Evolutionary conservation across 345 rosid species (phyloP).

Genomic region (Ricinus communis): DNA sequence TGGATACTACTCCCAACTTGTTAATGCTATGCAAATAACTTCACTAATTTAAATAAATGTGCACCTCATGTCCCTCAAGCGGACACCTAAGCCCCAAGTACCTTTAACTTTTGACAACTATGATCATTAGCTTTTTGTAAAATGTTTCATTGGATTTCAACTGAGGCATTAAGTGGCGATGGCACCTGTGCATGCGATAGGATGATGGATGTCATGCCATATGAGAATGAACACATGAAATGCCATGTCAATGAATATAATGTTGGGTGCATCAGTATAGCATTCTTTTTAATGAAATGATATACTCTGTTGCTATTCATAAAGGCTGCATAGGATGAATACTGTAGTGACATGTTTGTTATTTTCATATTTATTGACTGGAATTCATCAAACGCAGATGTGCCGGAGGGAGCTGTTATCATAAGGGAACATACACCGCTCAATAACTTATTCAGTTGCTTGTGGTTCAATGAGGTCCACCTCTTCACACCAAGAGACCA

Average conservation of each 20-base stretch:
- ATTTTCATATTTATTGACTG: neutral
- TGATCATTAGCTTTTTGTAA: too few relatives aligned
- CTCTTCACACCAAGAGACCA: conserved; percentile 98
- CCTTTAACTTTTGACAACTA: too few relatives aligned
- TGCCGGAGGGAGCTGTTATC: conserved; percentile 97
- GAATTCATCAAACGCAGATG: conserved; percentile 59
- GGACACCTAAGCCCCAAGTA: too few relatives aligned
- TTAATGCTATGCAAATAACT: too few relatives aligned
- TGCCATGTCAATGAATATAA: neutral
- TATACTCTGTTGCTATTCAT: neutral
- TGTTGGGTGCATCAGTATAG: neutral
- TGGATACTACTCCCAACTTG: too few relatives aligned
- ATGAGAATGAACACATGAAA: neutral
- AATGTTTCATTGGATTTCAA: too few relatives aligned
- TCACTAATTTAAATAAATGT: too few relatives aligned
- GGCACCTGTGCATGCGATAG: too few relatives aligned
- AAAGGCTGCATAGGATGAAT: neutral
- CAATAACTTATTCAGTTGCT: conserved; percentile 80
- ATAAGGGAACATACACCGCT: conserved; percentile 78
- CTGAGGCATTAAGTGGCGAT: too few relatives aligned
- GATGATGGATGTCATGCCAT: neutral
- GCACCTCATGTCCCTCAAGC: too few relatives aligned
- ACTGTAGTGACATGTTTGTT: neutral
- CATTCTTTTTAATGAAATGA: neutral
- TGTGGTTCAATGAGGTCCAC: conserved; percentile 98